Evolutionary conservation across 2,329 filamentous ascomycete genomes (phyloP).

Genomic region (Purpureocillium takamizusanense): DNA sequence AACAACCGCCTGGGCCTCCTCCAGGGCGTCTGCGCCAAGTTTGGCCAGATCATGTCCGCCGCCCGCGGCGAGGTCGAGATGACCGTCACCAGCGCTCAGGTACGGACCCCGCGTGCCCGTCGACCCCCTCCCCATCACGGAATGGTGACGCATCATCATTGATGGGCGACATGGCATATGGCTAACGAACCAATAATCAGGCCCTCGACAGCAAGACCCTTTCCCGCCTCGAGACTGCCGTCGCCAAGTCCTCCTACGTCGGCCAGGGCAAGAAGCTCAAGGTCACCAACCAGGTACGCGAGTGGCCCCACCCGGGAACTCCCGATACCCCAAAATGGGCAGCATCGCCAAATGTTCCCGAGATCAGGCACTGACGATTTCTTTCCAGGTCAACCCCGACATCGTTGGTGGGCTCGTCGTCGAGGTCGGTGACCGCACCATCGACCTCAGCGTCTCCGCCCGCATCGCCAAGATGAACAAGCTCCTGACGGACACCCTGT

Average conservation of each 20-base stretch:
- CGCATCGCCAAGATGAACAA: conserved; percentile 99
- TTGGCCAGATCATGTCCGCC: conserved; percentile 77
- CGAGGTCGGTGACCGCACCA: conserved; percentile 94
- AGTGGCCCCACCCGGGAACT: neutral
- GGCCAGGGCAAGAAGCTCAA: conserved; percentile 95
- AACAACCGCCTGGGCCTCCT: conserved; percentile 91
- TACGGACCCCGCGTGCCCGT: conserved; percentile 33
- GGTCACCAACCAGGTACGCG: conserved; percentile 75
- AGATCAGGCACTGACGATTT: too few relatives aligned
- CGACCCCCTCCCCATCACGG: too few relatives aligned
- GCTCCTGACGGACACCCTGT: conserved; percentile 92
- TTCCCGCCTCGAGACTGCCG: conserved; percentile 73
- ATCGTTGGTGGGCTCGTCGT: conserved; percentile 90
- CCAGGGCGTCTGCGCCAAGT: conserved; percentile 78
- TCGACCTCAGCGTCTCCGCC: conserved; percentile 90
- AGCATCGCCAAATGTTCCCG: too few relatives aligned
- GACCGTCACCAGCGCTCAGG: conserved; percentile 80
- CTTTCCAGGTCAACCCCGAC: conserved; percentile 79
- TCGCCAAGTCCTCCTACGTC: conserved; percentile 83
- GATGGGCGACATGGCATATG: neutral
- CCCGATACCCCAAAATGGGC: neutral
- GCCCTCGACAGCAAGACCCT: conserved; percentile 82
- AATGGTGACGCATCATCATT: neutral
- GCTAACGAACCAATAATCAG: conserved; percentile 30
- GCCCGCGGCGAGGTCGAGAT: conserved; percentile 89